phyloP scores from a whole-genome alignment of 495 filamentous ascomycete species.

The Neohortaea acidophila region DNA sequence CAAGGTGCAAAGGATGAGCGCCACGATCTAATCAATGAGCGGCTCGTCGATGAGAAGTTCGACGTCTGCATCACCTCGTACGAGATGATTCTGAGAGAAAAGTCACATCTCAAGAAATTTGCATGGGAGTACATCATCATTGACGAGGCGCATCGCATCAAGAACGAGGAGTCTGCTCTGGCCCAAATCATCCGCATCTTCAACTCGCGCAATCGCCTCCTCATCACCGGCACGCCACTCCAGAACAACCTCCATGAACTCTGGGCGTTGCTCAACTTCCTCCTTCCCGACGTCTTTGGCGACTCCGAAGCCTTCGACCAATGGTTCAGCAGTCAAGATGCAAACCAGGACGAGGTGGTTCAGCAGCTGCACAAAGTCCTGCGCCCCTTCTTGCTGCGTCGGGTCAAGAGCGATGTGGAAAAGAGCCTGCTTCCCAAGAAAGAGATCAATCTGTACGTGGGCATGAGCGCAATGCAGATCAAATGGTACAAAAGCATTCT shows the following conservation, averaged over 20 bases:
- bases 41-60: conserved; percentile 78
- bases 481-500: conserved; percentile 99
- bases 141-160: conserved; percentile 97
- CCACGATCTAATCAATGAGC: conserved; percentile 73
- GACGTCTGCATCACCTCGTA: conserved; percentile 93
- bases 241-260: conserved; percentile 98
- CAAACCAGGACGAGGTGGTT: conserved; percentile 89
- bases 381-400: conserved; percentile 82
- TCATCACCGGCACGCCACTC: conserved; percentile 94
- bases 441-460: conserved; percentile 91
- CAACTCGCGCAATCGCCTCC: conserved; percentile 83
- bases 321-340: conserved; percentile 85
- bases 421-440: conserved; percentile 97
- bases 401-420: conserved; percentile 97
- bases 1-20: conserved; percentile 95
- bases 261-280: conserved; percentile 96
- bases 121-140: conserved; percentile 99
- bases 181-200: conserved; percentile 95
- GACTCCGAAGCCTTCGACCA: conserved; percentile 96
- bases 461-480: conserved; percentile 98
- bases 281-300: conserved; percentile 94
- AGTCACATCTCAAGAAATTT: conserved; percentile 89
- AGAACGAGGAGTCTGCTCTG: conserved; percentile 95
- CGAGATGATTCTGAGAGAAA: conserved; percentile 92
- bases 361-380: conserved; percentile 91